These are phyloP conservation scores for Vanrija pseudolonga DNA, from an alignment of 1,284 basidiomycete species.

Conservation along the genomic window DNA sequence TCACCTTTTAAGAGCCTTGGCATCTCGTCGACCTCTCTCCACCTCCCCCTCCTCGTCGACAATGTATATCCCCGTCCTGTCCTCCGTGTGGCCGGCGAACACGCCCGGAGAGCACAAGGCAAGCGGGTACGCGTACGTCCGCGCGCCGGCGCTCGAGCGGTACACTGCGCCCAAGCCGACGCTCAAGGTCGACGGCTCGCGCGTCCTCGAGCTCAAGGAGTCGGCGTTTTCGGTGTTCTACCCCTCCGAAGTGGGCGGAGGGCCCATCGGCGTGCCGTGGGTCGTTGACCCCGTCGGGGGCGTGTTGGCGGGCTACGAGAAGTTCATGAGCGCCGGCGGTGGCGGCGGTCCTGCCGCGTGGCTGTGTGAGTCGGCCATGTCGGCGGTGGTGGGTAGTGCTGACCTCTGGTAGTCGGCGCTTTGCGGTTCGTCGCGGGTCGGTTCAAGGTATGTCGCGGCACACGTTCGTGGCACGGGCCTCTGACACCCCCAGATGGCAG, in stretches of 20 bases:
- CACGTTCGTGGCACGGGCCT: too few species aligned
- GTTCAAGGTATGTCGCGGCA: neutral
- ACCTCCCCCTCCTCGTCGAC: neutral
- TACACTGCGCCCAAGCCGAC: neutral
- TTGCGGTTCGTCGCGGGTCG: neutral
- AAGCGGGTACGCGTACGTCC: neutral
- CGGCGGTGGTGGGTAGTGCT: too few species aligned
- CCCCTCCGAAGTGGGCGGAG: neutral
- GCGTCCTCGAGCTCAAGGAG: neutral
- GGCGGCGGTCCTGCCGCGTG: neutral
- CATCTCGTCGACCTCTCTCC: too few species aligned
- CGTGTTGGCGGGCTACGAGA: neutral
- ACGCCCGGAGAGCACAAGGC: conserved; percentile 2
- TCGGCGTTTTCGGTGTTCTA: neutral
- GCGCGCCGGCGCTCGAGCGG: neutral
- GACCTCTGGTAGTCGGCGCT: neutral
- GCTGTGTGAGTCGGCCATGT: neutral
- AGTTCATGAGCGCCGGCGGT: neutral
- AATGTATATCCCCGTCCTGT: conserved; percentile 4
- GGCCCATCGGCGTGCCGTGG: neutral
- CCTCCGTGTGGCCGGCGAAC: neutral
- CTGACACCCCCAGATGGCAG: neutral
- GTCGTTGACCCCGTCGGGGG: neutral
- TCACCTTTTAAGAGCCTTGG: too few species aligned
- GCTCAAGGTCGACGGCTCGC: neutral